phyloP scores from a whole-genome alignment of 306 rosid genomes.

The Arachis hypogaea region DNA sequence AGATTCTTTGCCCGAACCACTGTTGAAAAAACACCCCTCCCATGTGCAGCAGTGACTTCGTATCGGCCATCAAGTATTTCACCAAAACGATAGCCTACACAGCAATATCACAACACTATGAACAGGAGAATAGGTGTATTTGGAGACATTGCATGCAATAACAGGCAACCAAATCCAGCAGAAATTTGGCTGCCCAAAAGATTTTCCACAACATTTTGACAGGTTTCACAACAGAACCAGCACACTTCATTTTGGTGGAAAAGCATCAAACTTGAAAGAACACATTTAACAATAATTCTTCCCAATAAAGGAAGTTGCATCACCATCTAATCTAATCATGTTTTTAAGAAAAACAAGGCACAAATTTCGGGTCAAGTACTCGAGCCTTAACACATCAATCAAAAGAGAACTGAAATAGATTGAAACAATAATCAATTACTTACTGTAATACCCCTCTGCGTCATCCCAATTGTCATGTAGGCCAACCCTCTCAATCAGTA shows the following conservation, averaged over 20 bases:
- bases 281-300: conserved; percentile 1
- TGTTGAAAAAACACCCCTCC: conserved; percentile 96
- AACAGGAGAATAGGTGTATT: conserved; percentile 12
- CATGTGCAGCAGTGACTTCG: conserved; percentile 94
- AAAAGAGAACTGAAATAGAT: conserved; percentile 9
- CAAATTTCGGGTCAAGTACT: conserved; percentile 2
- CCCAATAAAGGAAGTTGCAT: conserved; percentile 1
- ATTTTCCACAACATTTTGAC: conserved; percentile 12
- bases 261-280: conserved; percentile 7
- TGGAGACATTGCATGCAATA: background rate
- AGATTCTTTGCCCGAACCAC: conserved; percentile 95
- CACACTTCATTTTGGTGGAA: background rate
- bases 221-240: background rate
- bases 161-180: conserved; percentile 13
- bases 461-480: conserved; percentile 98
- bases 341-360: conserved; percentile 2
- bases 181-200: background rate
- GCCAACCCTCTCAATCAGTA: conserved; percentile 79
- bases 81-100: conserved; percentile 84
- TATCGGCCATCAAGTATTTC: conserved; percentile 94
- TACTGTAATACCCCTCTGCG: conserved; percentile 98
- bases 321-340: background rate
- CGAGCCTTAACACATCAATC: conserved; percentile 12
- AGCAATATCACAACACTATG: conserved; percentile 29
- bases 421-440: conserved; percentile 44